These are phyloP conservation scores for Lyophyllum atratum DNA, from an alignment of 768 basidiomycete genomes.

Conservation along the genomic window DNA sequence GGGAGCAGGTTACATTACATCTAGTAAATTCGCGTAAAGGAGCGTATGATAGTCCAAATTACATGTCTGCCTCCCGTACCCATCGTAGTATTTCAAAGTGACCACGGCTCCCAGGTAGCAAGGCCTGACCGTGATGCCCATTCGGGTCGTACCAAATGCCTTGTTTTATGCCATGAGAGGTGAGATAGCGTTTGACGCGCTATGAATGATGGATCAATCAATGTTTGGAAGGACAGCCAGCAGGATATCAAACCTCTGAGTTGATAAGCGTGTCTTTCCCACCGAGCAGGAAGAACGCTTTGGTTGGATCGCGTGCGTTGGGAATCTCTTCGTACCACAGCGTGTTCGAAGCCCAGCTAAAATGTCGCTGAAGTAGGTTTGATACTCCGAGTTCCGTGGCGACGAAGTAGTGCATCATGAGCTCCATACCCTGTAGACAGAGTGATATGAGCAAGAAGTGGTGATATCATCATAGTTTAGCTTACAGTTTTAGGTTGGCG, in stretches of 20 bases:
- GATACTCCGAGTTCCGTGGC: conserved; percentile 86
- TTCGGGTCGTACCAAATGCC: conserved; percentile 65
- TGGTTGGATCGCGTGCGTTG: conserved; percentile 65
- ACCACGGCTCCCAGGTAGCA: conserved; percentile 52
- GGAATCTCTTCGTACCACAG: conserved; percentile 92
- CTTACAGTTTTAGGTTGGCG: conserved; percentile 60
- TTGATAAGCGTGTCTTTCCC: conserved; percentile 81
- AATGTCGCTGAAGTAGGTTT: conserved; percentile 80
- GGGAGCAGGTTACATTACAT: not conserved
- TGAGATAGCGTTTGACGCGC: conserved; percentile 75
- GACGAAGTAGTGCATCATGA: conserved; percentile 87
- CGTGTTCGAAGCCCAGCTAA: conserved; percentile 86
- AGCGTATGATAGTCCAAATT: not conserved
- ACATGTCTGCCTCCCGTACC: conserved; percentile 39
- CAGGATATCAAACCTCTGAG: conserved; percentile 50
- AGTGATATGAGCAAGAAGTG: conserved; percentile 5
- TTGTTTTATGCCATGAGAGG: conserved; percentile 71
- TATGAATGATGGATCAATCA: conserved; percentile 23
- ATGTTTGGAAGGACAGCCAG: not conserved
- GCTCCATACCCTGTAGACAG: conserved; percentile 63
- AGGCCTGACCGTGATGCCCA: conserved; percentile 64
- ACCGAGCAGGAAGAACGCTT: conserved; percentile 78
- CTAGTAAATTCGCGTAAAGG: not conserved
- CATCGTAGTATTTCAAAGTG: conserved; percentile 64
- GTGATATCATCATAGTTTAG: conserved; percentile 22